Base-by-base conservation (phyloP, 106 monocot genomes). In the Allium sativum region DNA sequence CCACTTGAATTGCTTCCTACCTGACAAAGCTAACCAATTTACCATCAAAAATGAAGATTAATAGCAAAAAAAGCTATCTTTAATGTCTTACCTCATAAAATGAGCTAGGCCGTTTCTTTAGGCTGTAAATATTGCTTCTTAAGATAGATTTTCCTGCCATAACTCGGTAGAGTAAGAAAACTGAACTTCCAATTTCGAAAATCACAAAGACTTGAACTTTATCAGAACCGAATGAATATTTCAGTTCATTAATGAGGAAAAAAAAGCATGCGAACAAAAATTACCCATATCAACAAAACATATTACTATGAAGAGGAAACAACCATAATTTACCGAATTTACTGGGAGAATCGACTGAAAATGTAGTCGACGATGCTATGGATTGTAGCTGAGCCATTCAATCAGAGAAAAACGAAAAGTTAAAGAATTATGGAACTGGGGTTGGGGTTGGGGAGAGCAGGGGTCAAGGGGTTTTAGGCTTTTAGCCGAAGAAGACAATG, bases 321-420 rank as follows among this genome's bases (percentile, higher is more conserved):
- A 17, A 44, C 1, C 42, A 61, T 12, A 10, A 16, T 44, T 10
- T 45, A 41, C 40, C 61, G 7, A 10, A 44, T 41, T 45, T n/a
- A 9, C 18, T 61, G 13, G 44, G 61, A 45, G 44, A 5, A 45
- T 18, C 18, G 61, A 45, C 7, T 17, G 44, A 44, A 18, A 45
- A 21, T 11, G 61, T 44, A 44, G 61, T 18, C 10, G 44, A 44
- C 0, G 44, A 61, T 44, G 61, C 9, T 8, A 45, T 45, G 0
- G 61, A 42, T 11, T 44, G 61, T 45, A 61, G 19, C n/a, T 44
- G 61, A 43, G 61, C 43, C 61, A 61, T 61, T 45, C 10, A 18
- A 16, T 11, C 3, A 44, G 18, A 40, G 10, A 58, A 58, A 31
- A 41, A 40, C 12, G 31, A 5, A 12, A 58, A 3, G 2, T 31